Evolutionary conservation across 1,139 yeast species (phyloP).

Genomic region (Taiozyma onychis): DNA sequence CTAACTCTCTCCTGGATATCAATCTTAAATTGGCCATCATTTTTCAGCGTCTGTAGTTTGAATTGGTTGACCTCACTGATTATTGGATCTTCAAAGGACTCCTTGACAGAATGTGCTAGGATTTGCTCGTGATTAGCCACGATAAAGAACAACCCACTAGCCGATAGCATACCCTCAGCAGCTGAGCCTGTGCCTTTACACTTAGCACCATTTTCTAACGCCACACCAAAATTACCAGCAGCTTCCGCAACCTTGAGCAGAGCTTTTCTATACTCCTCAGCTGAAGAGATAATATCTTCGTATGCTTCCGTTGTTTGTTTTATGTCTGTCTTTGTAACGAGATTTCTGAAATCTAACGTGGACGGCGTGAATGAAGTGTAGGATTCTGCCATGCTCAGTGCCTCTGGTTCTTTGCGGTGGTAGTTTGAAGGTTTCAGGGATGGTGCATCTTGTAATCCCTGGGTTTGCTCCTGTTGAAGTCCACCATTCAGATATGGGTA

Average conservation of each 20-base stretch:
- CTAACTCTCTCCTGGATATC: constrained; percentile 47
- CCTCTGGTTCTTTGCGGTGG: constrained; percentile 19
- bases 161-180: constrained; percentile 61
- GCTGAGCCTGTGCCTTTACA: constrained; percentile 61
- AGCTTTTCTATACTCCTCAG: constrained; percentile 46
- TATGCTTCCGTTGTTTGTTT: constrained; percentile 42
- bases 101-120: constrained; percentile 49
- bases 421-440: background rate
- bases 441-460: background rate
- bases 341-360: constrained; percentile 50
- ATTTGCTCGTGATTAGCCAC: constrained; percentile 76
- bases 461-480: constrained; percentile 2
- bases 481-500: constrained; percentile 39
- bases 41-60: constrained; percentile 32
- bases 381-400: constrained; percentile 30
- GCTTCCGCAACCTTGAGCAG: constrained; percentile 49
- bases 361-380: constrained; percentile 42
- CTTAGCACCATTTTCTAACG: constrained; percentile 65
- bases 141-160: constrained; percentile 74
- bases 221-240: constrained; percentile 68
- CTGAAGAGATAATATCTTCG: constrained; percentile 42
- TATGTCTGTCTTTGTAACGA: constrained; percentile 56
- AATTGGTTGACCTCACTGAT: constrained; percentile 37
- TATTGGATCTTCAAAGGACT: constrained; percentile 54
- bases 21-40: constrained; percentile 48